These are phyloP conservation scores for Pythium guiyangense DNA, from an alignment of 352 stramenopile genomes.

Conservation along the genomic window DNA sequence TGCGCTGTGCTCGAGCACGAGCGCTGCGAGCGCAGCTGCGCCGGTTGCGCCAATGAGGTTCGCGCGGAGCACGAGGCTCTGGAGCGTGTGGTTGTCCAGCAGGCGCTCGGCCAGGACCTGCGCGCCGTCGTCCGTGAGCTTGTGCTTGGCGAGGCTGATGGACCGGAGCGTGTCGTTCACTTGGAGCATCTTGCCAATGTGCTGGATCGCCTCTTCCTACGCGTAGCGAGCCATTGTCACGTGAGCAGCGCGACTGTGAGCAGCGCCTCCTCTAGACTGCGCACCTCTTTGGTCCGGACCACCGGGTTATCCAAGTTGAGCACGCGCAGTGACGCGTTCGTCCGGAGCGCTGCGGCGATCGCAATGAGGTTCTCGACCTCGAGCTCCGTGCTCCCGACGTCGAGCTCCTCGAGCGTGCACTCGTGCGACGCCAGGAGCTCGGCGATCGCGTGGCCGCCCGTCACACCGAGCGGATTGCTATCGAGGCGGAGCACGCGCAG, in stretches of 20 bases:
- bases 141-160: slow-evolving; percentile 67
- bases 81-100: slow-evolving; percentile 58
- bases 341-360: slow-evolving; percentile 45
- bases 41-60: slow-evolving; percentile 66
- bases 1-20: slow-evolving; percentile 41
- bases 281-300: slow-evolving; percentile 42
- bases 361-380: slow-evolving; percentile 62
- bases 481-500: slow-evolving; percentile 42
- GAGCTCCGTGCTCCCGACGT: slow-evolving; percentile 52
- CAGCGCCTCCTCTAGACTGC: too few species aligned
- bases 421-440: slow-evolving; percentile 28
- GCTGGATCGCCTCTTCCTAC: slow-evolving; percentile 59
- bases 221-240: background rate
- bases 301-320: slow-evolving; percentile 67
- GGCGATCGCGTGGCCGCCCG: slow-evolving; percentile 48
- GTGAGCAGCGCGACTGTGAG: background rate
- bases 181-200: slow-evolving; percentile 73
- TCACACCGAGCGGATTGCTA: slow-evolving; percentile 44
- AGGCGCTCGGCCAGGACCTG: slow-evolving; percentile 69
- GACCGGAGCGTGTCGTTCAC: slow-evolving; percentile 51
- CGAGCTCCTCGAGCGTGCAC: slow-evolving; percentile 38
- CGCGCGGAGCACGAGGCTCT: slow-evolving; percentile 48
- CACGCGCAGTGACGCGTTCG: slow-evolving; percentile 28
- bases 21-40: slow-evolving; percentile 44
- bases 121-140: slow-evolving; percentile 61